Percentiles rank a stretch among this genome's conserved stretches.
Evolutionary conservation across 2,329 filamentous ascomycete species (phyloP).

Genomic region (Neonectria neomacrospora): DNA sequence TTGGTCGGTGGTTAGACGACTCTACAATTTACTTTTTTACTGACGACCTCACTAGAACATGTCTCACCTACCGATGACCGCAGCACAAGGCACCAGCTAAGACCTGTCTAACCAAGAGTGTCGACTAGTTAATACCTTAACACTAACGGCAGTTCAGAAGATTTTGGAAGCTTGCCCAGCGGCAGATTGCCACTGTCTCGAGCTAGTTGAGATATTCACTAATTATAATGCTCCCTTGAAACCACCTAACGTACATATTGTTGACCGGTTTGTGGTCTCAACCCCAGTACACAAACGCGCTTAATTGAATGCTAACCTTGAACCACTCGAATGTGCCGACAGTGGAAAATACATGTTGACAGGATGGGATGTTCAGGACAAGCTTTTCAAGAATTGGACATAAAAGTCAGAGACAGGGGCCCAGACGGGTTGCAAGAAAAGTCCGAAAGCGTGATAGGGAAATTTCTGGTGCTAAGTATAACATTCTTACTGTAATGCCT

Average conservation of each 20-base stretch:
- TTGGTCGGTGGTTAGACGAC: constrained; percentile 1
- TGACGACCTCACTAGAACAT: neutral
- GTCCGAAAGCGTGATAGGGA: no score
- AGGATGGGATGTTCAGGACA: no score
- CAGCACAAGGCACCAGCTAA: neutral
- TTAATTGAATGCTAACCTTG: neutral
- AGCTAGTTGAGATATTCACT: neutral
- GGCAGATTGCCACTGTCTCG: neutral
- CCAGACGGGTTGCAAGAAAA: no score
- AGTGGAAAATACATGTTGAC: neutral
- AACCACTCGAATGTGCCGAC: neutral
- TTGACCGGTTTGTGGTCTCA: neutral
- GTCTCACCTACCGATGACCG: constrained; percentile 4
- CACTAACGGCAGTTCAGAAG: no score
- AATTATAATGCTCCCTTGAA: neutral
- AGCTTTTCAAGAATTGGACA: no score
- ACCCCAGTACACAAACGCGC: neutral
- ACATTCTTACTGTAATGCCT: no score
- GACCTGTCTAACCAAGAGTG: neutral
- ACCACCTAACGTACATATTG: neutral
- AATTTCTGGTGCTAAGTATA: no score
- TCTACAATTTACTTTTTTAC: no score
- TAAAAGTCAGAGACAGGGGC: no score
- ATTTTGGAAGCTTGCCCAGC: neutral
- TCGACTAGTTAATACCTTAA: no score